Evolutionary conservation across 495 filamentous ascomycete species (phyloP).

Genomic region (Penicillium coprophilum): DNA sequence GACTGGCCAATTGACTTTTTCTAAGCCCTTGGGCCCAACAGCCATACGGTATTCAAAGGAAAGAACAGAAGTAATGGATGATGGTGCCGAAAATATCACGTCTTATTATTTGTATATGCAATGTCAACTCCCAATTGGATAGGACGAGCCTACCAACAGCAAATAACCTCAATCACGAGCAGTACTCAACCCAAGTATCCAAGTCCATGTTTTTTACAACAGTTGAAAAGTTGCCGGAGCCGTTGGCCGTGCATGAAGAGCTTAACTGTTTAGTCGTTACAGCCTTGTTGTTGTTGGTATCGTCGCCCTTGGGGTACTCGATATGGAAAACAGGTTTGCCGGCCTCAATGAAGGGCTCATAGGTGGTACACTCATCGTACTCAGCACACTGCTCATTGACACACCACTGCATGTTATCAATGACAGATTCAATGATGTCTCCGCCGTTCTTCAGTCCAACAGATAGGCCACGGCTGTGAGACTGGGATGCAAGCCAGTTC

Average conservation of each 20-base stretch:
- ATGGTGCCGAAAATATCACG: not conserved
- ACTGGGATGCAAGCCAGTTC: slow-evolving; percentile 55
- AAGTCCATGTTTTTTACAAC: slow-evolving; percentile 64
- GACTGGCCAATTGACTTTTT: not conserved
- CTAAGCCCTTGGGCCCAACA: not conserved
- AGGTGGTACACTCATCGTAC: slow-evolving; percentile 57
- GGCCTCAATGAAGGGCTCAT: slow-evolving; percentile 54
- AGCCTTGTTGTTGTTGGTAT: slow-evolving; percentile 38
- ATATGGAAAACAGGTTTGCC: slow-evolving; percentile 74
- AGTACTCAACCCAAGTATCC: slow-evolving; percentile 57
- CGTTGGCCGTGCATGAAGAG: slow-evolving; percentile 37
- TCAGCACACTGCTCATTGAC: slow-evolving; percentile 74
- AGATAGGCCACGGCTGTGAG: slow-evolving; percentile 48
- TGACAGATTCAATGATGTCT: slow-evolving; percentile 55
- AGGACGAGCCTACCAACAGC: not conserved
- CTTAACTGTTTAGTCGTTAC: slow-evolving; percentile 31
- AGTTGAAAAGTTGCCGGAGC: slow-evolving; percentile 55
- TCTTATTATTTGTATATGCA: slow-evolving; percentile 16
- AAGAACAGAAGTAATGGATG: not conserved
- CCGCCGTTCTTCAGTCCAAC: slow-evolving; percentile 68
- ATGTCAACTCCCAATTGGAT: not conserved
- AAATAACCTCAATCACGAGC: slow-evolving; percentile 19
- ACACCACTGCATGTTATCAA: slow-evolving; percentile 60
- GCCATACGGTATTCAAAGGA: not conserved
- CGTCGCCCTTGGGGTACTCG: slow-evolving; percentile 58